phyloP scores from a whole-genome alignment of 2,329 filamentous ascomycete genomes.

The Amauroascus verrucosus region DNA sequence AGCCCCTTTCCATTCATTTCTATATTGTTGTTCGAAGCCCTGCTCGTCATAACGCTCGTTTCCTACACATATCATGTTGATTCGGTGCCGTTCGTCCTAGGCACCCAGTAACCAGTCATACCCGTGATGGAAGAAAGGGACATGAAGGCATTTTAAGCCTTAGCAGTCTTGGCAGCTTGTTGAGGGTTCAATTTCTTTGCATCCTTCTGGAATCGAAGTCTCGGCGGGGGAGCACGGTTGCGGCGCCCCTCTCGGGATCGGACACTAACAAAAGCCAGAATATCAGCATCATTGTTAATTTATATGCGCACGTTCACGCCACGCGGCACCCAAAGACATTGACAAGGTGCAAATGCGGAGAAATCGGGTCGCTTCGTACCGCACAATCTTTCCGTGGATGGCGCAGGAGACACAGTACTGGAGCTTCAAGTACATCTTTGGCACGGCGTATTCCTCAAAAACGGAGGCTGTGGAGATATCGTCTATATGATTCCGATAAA shows the following conservation, averaged over 20 bases:
- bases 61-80: slow-evolving; percentile 3
- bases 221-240: slow-evolving; percentile 95
- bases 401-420: slow-evolving; percentile 99
- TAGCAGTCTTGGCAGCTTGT: slow-evolving; percentile 55
- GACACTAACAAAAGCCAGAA: slow-evolving; percentile 54
- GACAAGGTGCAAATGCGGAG: neutral
- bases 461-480: slow-evolving; percentile 99
- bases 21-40: neutral
- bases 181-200: slow-evolving; percentile 98
- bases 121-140: slow-evolving; percentile 1
- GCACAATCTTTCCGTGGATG: slow-evolving; percentile 99
- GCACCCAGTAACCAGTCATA: slow-evolving; percentile 1
- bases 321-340: neutral
- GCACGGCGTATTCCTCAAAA: slow-evolving; percentile 97
- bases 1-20: neutral
- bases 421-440: slow-evolving; percentile 99
- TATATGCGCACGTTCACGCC: neutral
- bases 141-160: slow-evolving; percentile 18
- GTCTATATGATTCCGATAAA: slow-evolving; percentile 48
- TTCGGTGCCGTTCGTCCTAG: neutral
- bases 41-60: slow-evolving; percentile 2
- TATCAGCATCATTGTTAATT: slow-evolving; percentile 9
- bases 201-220: slow-evolving; percentile 99
- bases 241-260: slow-evolving; percentile 92
- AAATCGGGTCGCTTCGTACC: slow-evolving; percentile 52